Percentiles rank a stretch among this genome's conserved stretches.
phyloP scores from a whole-genome alignment of 495 filamentous ascomycete species.

The Penicillium nucicola region DNA sequence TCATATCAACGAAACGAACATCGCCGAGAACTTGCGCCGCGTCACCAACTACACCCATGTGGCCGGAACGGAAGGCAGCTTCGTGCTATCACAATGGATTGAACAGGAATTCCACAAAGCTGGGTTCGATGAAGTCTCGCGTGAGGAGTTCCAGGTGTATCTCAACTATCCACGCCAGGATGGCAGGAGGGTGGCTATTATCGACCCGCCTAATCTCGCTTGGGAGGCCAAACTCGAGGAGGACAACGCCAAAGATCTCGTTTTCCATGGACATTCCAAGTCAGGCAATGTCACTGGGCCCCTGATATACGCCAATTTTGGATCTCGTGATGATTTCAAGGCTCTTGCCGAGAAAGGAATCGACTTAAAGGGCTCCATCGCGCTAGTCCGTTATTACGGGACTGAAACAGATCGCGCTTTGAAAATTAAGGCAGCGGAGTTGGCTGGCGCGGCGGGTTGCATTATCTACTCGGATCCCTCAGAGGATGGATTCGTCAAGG shows the following conservation, averaged over 20 bases:
- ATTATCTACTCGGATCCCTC: constrained; percentile 89
- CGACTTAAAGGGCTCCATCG: constrained; percentile 74
- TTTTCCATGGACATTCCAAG: constrained; percentile 87
- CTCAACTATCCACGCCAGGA: constrained; percentile 81
- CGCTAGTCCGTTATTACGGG: constrained; percentile 77
- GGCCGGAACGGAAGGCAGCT: constrained; percentile 88
- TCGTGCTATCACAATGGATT: constrained; percentile 75
- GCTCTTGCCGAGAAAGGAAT: constrained; percentile 66
- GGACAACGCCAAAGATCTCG: constrained; percentile 59
- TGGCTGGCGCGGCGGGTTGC: constrained; percentile 78
- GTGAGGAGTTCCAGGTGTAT: constrained; percentile 82
- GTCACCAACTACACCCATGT: constrained; percentile 80
- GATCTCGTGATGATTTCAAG: constrained; percentile 78
- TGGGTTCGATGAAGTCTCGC: constrained; percentile 65
- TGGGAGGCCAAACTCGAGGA: constrained; percentile 92
- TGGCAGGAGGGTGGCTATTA: constrained; percentile 77
- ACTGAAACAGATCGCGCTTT: constrained; percentile 66
- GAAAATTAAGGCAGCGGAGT: constrained; percentile 87
- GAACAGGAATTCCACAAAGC: constrained; percentile 66
- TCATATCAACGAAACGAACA: constrained; percentile 62
- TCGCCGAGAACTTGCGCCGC: constrained; percentile 67
- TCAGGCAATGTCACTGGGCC: constrained; percentile 87
- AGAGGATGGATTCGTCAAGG: constrained; percentile 72
- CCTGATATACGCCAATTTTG: constrained; percentile 93
- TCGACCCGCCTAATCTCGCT: constrained; percentile 61